Percentiles rank a stretch among this genome's conserved stretches.
Evolutionary conservation across 345 rosid genomes (phyloP).

Genomic region (Mangifera indica): DNA sequence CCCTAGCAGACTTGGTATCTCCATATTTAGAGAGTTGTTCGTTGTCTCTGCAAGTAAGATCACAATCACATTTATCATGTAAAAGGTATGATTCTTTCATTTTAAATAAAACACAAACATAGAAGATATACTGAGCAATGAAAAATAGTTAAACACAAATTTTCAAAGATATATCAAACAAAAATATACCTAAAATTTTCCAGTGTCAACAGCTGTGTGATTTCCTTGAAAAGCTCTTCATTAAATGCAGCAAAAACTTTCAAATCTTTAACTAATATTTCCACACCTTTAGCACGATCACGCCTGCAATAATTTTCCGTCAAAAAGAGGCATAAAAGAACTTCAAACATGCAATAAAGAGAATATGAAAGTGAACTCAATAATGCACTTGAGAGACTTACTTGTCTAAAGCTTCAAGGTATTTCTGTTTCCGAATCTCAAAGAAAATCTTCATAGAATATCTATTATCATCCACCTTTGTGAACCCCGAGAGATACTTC

Average conservation of each 20-base stretch:
- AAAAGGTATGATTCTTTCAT: background rate
- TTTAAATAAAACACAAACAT: background rate
- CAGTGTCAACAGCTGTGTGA: constrained; percentile 71
- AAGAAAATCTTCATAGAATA: constrained; percentile 94
- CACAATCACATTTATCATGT: background rate
- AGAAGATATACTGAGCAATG: background rate
- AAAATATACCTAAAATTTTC: constrained; percentile 73
- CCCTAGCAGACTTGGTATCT: constrained; percentile 81
- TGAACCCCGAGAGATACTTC: constrained; percentile 79
- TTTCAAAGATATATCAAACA: background rate
- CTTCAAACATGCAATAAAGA: background rate
- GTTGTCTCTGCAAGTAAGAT: constrained; percentile 58
- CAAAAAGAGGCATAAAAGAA: background rate
- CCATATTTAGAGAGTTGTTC: constrained; percentile 87
- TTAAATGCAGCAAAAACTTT: constrained; percentile 77
- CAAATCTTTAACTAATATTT: constrained; percentile 81
- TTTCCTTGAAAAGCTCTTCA: constrained; percentile 85
- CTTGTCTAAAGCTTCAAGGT: constrained; percentile 89
- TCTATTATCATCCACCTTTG: constrained; percentile 74
- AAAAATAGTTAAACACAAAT: constrained; percentile 4
- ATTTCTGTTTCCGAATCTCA: constrained; percentile 90
- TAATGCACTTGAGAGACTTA: constrained; percentile 31
- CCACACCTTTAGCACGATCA: constrained; percentile 80
- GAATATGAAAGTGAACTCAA: background rate
- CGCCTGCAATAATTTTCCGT: constrained; percentile 40